Conservation (phyloP, 2,329 filamentous ascomycete genomes). For the Zymoseptoria pseudotritici region DNA sequence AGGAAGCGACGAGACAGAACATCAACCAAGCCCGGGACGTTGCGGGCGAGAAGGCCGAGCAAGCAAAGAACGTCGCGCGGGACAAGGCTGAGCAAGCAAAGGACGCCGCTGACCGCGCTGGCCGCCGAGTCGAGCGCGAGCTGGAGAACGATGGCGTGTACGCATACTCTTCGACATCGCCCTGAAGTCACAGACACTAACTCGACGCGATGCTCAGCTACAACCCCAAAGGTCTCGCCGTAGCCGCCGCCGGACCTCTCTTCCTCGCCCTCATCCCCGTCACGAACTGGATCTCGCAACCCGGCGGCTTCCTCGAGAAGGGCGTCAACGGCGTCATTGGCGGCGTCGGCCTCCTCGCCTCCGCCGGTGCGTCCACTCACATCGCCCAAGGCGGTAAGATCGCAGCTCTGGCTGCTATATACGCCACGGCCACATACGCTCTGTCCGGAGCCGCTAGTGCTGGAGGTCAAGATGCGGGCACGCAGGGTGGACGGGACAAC, state of each 20-base stretch:
- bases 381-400: conserved; percentile 21
- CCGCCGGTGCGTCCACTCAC: conserved; percentile 14
- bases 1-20: not conserved
- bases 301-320: conserved; percentile 20
- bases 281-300: conserved; percentile 22
- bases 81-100: conserved; percentile 6
- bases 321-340: conserved; percentile 21
- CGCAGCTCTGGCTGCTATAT: conserved; percentile 23
- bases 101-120: conserved; percentile 1
- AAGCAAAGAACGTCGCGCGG: not conserved
- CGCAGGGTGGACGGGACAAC: conserved; percentile 22
- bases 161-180: conserved; percentile 1
- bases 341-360: conserved; percentile 18
- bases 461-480: conserved; percentile 18
- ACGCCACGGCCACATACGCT: conserved; percentile 24
- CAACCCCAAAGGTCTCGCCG: conserved; percentile 21
- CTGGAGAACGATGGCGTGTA: conserved; percentile 25
- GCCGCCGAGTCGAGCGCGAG: conserved; percentile 1
- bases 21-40: not conserved
- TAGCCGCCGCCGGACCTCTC: conserved; percentile 20
- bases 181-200: not conserved
- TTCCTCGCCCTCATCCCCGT: conserved; percentile 26
- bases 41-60: not conserved
- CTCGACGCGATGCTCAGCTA: conserved; percentile 5
- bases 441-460: conserved; percentile 21